Percentiles rank a stretch among this genome's conserved stretches.
phyloP scores from a whole-genome alignment of 352 stramenopile genomes.

The Phytophthora macrochlamydospora region DNA sequence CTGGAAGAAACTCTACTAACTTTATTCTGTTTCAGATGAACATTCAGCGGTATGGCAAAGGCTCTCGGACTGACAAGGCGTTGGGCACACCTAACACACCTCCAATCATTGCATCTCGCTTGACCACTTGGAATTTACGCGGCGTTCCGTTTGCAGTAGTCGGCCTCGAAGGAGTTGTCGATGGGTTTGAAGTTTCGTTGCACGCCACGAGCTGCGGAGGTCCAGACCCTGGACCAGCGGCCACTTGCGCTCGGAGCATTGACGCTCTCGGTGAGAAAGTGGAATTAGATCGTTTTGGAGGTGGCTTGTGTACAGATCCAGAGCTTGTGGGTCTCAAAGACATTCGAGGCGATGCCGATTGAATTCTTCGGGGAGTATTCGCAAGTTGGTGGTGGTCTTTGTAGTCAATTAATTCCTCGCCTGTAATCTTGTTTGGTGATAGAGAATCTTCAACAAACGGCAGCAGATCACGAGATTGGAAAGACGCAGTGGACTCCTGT shows the following conservation, averaged over 20 bases:
- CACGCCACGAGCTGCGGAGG: constrained; percentile 3
- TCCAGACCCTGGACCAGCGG: neutral
- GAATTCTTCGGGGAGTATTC: constrained; percentile 8
- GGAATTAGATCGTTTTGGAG: constrained; percentile 42
- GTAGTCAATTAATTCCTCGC: neutral
- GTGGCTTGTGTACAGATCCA: constrained; percentile 5
- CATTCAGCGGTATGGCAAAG: constrained; percentile 60
- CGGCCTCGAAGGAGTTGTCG: constrained; percentile 19
- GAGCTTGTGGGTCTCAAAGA: constrained; percentile 3
- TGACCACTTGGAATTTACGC: constrained; percentile 58
- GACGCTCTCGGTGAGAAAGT: constrained; percentile 48
- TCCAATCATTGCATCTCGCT: constrained; percentile 36
- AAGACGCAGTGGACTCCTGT: constrained; percentile 9
- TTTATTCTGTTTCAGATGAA: neutral
- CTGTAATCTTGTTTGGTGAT: constrained; percentile 2
- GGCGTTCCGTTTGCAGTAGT: constrained; percentile 10
- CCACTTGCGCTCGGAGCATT: constrained; percentile 18
- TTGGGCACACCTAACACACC: constrained; percentile 54
- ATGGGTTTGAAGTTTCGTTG: neutral
- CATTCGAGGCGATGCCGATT: constrained; percentile 26
- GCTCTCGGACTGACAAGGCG: constrained; percentile 44
- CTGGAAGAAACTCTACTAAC: neutral
- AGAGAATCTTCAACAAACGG: constrained; percentile 8
- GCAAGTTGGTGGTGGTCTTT: constrained; percentile 6
- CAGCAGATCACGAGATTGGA: constrained; percentile 9